Evolutionary conservation across 2,329 filamentous ascomycete species (phyloP), one percentile per base, ranked within the genome.

Genomic region (Arthroderma sp.): DNA sequence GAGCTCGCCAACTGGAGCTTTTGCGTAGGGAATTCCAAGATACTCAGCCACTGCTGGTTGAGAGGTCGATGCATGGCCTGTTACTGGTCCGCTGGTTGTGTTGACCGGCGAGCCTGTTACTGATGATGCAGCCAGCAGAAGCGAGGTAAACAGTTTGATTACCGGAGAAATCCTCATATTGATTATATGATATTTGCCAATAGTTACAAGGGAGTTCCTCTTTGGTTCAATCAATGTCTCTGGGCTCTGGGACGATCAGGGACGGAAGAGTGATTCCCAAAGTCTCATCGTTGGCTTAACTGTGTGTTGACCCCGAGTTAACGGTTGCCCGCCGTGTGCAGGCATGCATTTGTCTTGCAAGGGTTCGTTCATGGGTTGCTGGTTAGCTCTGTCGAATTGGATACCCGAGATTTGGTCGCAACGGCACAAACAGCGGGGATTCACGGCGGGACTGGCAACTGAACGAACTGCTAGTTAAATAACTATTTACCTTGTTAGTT

Each of bases 21-120:
- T 28, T 28, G 51, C 61, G 23, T 60, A 62, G 8, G 55, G 57
- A 25, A 62, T 60, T 21, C 58, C 60, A 19, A 63, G 49, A 49
- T 61, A 63, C 47, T 61, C 59, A 6, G 21, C 33, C 4, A 64
- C 61, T 7, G 59, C 28, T 13, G 62, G 51, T 17, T 54, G 54
- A 28, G 38, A 54, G 25, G 39, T 21, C 28, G 61, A 59, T 11
- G 31, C 44, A 35, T 63, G 59, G n/a, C 62, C 61, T 5, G 19
- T 56, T 5, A 63, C 54, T 13, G 28, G 53, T 19, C 62, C 58
- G 31, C 56, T 61, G 2, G 61, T 60, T 2, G 62, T 62, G 17
- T 56, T 35, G 1, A 62, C 61, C 11, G 11, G 9, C 6, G 19
- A 43, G 13, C 21, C 21, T 47, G 11, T 25, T 5, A 47, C 41